phyloP scores from a whole-genome alignment of 2,329 filamentous ascomycete genomes.

The Colletotrichum liriopes region DNA sequence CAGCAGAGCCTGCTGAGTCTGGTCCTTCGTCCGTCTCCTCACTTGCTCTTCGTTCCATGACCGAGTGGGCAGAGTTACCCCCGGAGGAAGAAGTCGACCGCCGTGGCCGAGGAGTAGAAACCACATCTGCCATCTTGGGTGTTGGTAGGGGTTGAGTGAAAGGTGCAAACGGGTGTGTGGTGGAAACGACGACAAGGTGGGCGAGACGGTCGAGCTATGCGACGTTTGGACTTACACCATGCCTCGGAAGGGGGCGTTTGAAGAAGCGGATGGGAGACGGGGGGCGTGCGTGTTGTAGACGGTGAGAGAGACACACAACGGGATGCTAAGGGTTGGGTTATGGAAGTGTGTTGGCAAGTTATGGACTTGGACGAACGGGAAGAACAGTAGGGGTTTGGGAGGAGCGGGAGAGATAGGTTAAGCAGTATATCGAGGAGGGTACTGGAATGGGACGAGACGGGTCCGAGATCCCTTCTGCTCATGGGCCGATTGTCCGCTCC shows the following conservation, averaged over 20 bases:
- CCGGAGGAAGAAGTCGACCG: slow-evolving; percentile 44
- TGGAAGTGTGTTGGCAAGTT: slow-evolving; percentile 11
- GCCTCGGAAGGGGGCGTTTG: slow-evolving; percentile 35
- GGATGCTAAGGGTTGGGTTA: slow-evolving; percentile 24
- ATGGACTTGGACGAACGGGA: slow-evolving; percentile 29
- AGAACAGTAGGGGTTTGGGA: slow-evolving; percentile 16
- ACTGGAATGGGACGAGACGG: slow-evolving; percentile 30
- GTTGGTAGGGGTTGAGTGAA: slow-evolving; percentile 7
- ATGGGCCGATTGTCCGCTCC: slow-evolving; percentile 33
- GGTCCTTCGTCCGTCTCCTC: slow-evolving; percentile 38
- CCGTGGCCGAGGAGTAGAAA: slow-evolving; percentile 39
- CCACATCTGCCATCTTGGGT: slow-evolving; percentile 42
- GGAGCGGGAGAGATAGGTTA: slow-evolving; percentile 29
- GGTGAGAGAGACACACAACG: slow-evolving; percentile 35
- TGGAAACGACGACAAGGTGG: slow-evolving; percentile 34
- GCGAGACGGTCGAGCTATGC: slow-evolving; percentile 32
- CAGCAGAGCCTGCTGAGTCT: slow-evolving; percentile 34
- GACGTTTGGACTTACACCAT: slow-evolving; percentile 43
- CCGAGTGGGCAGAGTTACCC: slow-evolving; percentile 39
- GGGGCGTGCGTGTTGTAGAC: slow-evolving; percentile 30
- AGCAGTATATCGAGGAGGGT: slow-evolving; percentile 26
- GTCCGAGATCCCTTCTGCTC: slow-evolving; percentile 29
- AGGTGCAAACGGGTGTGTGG: slow-evolving; percentile 40
- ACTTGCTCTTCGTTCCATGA: slow-evolving; percentile 44
- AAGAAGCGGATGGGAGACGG: slow-evolving; percentile 19